Percentiles rank a stretch among this genome's conserved stretches.
Conservation (phyloP, 2,329 filamentous ascomycete genomes). For the Colletotrichum chlorophyti region DNA sequence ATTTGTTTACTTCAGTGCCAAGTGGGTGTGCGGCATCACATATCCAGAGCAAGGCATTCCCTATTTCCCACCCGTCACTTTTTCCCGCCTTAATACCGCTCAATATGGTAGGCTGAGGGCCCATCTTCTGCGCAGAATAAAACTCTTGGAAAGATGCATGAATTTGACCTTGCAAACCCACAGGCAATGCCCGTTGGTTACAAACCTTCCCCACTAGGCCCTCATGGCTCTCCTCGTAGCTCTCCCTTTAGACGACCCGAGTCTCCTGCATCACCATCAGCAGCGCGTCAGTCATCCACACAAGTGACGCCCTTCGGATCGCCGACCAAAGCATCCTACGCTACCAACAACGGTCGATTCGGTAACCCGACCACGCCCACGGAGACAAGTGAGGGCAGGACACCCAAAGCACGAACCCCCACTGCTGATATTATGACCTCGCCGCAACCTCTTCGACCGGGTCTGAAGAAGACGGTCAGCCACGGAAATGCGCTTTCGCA, state of each 20-base stretch:
- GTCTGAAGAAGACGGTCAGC: slow-evolving; percentile 43
- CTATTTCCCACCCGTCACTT: slow-evolving; percentile 15
- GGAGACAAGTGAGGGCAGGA: slow-evolving; percentile 45
- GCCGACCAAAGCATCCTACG: slow-evolving; percentile 54
- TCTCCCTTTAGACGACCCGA: slow-evolving; percentile 70
- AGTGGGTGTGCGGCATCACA: slow-evolving; percentile 21
- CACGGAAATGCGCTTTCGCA: slow-evolving; percentile 69
- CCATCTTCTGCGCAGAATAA: slow-evolving; percentile 11
- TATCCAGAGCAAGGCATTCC: slow-evolving; percentile 25
- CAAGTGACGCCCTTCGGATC: slow-evolving; percentile 64
- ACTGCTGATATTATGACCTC: slow-evolving; percentile 41
- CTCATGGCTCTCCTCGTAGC: slow-evolving; percentile 71
- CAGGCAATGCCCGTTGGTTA: slow-evolving; percentile 65
- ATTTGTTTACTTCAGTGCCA: slow-evolving; percentile 28
- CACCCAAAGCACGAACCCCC: slow-evolving; percentile 39
- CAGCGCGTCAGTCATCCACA: slow-evolving; percentile 61
- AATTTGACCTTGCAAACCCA: slow-evolving; percentile 26
- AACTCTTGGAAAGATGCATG: slow-evolving; percentile 18
- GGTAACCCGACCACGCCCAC: slow-evolving; percentile 50
- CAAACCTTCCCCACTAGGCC: slow-evolving; percentile 73
- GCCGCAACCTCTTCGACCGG: slow-evolving; percentile 41
- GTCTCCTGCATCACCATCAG: slow-evolving; percentile 70
- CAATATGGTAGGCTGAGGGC: slow-evolving; percentile 24
- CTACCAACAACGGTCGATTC: slow-evolving; percentile 37
- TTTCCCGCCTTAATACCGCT: slow-evolving; percentile 3